A percentile compares a stretch with the other conserved stretches of the same genome.
These are phyloP conservation scores for Coprinopsis strossmayeri DNA, from an alignment of 768 basidiomycete species.

Conservation along the genomic window DNA sequence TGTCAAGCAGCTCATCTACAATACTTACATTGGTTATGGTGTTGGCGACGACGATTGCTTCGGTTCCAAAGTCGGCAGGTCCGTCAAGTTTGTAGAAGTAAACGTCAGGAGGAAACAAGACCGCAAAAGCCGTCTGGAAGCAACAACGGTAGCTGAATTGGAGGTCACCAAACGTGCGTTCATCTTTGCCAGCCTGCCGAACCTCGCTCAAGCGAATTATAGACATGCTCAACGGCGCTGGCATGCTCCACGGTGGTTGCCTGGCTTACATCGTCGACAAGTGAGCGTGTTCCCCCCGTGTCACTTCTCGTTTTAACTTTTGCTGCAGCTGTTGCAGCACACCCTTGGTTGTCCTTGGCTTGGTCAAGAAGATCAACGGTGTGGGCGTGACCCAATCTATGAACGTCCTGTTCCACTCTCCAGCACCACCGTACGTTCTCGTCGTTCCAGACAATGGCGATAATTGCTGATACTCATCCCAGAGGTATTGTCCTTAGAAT, in stretches of 20 bases:
- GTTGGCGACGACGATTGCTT: conserved; percentile 59
- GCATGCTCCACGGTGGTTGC: conserved; percentile 73
- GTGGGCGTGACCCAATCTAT: conserved; percentile 72
- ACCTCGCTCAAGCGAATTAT: background rate
- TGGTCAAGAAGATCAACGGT: conserved; percentile 54
- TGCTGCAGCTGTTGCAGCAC: conserved; percentile 54
- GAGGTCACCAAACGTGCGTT: conserved; percentile 53
- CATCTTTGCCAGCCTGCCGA: background rate
- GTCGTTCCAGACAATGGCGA: conserved; percentile 3
- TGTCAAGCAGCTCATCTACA: conserved; percentile 61
- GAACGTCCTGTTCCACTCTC: conserved; percentile 65
- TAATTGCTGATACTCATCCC: conserved; percentile 10
- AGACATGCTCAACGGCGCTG: conserved; percentile 74
- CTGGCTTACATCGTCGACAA: conserved; percentile 71
- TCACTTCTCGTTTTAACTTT: background rate
- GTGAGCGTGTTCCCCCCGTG: conserved; percentile 29
- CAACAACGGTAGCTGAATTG: conserved; percentile 56
- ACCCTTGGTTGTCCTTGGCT: conserved; percentile 60
- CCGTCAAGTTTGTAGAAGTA: conserved; percentile 56
- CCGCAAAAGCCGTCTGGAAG: conserved; percentile 48
- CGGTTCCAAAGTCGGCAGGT: conserved; percentile 53
- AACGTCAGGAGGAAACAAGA: conserved; percentile 40
- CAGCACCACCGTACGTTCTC: conserved; percentile 49
- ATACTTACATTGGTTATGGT: conserved; percentile 66
- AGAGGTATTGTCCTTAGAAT: conserved; percentile 59